Evolutionary conservation across 2,329 filamentous ascomycete species (phyloP).

Genomic region (Aspergillus fumigatiaffinis): DNA sequence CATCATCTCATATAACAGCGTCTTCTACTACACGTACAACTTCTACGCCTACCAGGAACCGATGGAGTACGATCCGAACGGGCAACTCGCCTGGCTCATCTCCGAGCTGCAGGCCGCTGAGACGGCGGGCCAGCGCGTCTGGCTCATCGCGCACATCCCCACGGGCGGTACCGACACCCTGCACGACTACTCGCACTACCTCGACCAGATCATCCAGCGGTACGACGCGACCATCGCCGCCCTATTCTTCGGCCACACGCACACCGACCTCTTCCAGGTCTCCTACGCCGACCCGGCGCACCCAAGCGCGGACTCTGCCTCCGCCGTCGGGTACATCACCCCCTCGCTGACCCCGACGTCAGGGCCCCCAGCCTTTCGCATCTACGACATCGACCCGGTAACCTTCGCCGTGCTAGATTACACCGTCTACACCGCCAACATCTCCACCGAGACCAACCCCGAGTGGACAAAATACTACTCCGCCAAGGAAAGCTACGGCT

Average conservation of each 20-base stretch:
- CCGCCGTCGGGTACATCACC: constrained; percentile 51
- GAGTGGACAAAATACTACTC: constrained; percentile 56
- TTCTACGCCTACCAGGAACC: constrained; percentile 52
- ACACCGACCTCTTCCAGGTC: constrained; percentile 55
- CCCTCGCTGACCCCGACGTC: constrained; percentile 54
- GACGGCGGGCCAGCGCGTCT: constrained; percentile 50
- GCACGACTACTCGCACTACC: constrained; percentile 50
- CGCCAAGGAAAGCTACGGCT: constrained; percentile 52
- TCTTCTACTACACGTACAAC: constrained; percentile 58
- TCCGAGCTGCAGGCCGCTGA: constrained; percentile 53
- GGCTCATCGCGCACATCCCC: constrained; percentile 57
- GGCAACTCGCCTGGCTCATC: constrained; percentile 53
- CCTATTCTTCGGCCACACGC: constrained; percentile 57
- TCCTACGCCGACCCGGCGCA: constrained; percentile 49
- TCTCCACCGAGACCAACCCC: constrained; percentile 40
- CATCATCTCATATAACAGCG: constrained; percentile 58
- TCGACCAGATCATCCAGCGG: constrained; percentile 52
- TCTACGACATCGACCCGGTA: constrained; percentile 56
- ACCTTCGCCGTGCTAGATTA: constrained; percentile 55
- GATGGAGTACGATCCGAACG: constrained; percentile 50
- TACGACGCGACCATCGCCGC: constrained; percentile 53
- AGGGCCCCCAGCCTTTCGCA: constrained; percentile 55
- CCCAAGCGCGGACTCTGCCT: constrained; percentile 43
- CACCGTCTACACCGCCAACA: constrained; percentile 54
- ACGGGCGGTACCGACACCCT: constrained; percentile 50